Evolutionary conservation across 139 green algal species (phyloP), one percentile per base, ranked within the genome.

Genomic region (Pleodorina starrii): DNA sequence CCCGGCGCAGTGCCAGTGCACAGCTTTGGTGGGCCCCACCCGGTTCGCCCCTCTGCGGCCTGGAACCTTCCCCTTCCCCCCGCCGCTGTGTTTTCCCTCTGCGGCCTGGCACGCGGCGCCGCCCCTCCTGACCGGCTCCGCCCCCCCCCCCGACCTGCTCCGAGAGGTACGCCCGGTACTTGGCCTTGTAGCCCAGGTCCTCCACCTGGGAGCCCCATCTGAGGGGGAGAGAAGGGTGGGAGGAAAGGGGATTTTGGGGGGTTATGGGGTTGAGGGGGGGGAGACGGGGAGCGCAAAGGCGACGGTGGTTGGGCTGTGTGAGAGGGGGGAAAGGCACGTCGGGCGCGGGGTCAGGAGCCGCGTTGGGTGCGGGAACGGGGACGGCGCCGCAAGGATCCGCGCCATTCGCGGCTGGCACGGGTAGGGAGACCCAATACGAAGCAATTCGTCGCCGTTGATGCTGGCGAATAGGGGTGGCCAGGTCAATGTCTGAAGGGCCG

Each of bases 91-190:
- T n/a, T n/a, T n/a, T n/a, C n/a, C n/a, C n/a, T n/a, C n/a, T n/a
- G n/a, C n/a, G n/a, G n/a, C n/a, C n/a, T n/a, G n/a, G n/a, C n/a
- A n/a, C n/a, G n/a, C n/a, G n/a, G n/a, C n/a, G n/a, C n/a, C n/a
- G n/a, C n/a, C n/a, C n/a, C n/a, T n/a, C n/a, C n/a, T n/a, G n/a
- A n/a, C n/a, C n/a, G n/a, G n/a, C n/a, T n/a, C n/a, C n/a, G n/a
- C n/a, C n/a, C n/a, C n/a, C n/a, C n/a, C n/a, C n/a, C 36, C 78
- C 29, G 43, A 88, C 82, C 90, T 95, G 95, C 89, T 99, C 97
- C 5, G 97, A 98, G 7, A 99, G 90, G 89, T 99, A 99, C 6
- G 98, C 51, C 16, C 91, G 79, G 77, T 97, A 95, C n/a, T 87
- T 93, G 21, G 35, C 75, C 84, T 95, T 96, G 82, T 93, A 95